Percentiles rank a stretch among this genome's conserved stretches.
phyloP scores from a whole-genome alignment of 2,329 filamentous ascomycete genomes.

The Colletotrichum lupini region DNA sequence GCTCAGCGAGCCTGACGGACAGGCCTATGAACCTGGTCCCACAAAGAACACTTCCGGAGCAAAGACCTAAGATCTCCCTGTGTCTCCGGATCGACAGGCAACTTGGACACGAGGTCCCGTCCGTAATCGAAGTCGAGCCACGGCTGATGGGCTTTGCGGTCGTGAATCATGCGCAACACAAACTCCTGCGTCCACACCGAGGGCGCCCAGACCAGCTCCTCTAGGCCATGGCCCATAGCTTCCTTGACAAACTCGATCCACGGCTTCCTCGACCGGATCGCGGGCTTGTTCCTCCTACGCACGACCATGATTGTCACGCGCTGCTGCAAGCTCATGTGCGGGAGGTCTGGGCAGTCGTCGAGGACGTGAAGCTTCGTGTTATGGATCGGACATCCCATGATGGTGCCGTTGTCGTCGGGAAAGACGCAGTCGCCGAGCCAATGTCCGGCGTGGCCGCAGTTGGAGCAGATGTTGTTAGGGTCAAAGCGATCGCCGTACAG shows the following conservation, averaged over 20 bases:
- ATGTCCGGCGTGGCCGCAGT: background rate
- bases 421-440: constrained; percentile 3
- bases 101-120: background rate
- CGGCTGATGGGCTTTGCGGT: background rate
- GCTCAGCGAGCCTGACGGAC: too few species aligned
- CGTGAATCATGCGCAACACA: background rate
- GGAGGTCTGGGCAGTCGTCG: background rate
- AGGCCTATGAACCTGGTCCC: background rate
- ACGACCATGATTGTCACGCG: background rate
- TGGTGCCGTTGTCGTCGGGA: constrained; percentile 2
- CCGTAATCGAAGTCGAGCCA: background rate
- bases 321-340: background rate
- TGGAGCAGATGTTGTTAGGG: background rate
- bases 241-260: background rate
- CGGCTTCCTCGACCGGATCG: background rate
- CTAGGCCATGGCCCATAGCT: background rate
- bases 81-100: background rate
- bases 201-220: background rate
- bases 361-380: background rate
- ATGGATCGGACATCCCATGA: constrained; percentile 1
- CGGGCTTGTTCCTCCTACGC: background rate
- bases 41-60: background rate
- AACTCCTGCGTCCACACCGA: constrained; percentile 4
- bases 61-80: background rate
- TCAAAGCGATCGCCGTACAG: background rate